A percentile compares a stretch with the other conserved stretches of the same genome.
These are phyloP conservation scores for Trametes versicolor DNA, from an alignment of 1,284 basidiomycete genomes.

Conservation along the genomic window DNA sequence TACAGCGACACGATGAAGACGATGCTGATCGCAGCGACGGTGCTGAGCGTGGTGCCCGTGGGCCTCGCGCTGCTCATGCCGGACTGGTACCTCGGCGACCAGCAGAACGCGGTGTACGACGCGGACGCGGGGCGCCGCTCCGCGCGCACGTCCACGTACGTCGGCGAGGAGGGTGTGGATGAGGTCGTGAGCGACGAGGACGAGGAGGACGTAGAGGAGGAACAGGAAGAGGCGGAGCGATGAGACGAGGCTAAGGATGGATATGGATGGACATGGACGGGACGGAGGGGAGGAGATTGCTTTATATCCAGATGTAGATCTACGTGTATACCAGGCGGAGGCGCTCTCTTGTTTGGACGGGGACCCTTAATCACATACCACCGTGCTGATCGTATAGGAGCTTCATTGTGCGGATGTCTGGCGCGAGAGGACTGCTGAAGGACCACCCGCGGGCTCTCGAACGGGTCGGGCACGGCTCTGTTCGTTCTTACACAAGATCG, in stretches of 20 bases:
- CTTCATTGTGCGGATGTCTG: no score
- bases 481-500: no score
- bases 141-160: not conserved
- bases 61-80: slow-evolving; percentile 42
- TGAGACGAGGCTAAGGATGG: not conserved
- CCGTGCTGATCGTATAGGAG: not conserved
- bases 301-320: slow-evolving; percentile 18
- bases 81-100: slow-evolving; percentile 43
- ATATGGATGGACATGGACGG: not conserved
- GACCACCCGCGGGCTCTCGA: no score
- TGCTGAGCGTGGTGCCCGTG: slow-evolving; percentile 41
- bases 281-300: not conserved
- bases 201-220: not conserved
- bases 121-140: not conserved
- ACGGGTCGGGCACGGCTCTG: no score
- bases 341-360: slow-evolving; percentile 12
- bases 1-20: slow-evolving; percentile 65
- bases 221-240: not conserved
- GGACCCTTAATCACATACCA: slow-evolving; percentile 16
- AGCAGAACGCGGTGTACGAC: slow-evolving; percentile 40
- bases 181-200: slow-evolving; percentile 1
- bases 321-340: slow-evolving; percentile 21
- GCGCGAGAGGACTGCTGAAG: no score
- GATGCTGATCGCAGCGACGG: slow-evolving; percentile 54
- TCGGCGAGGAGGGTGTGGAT: slow-evolving; percentile 3